These are phyloP conservation scores for Hypholoma sublateritium DNA, from an alignment of 768 basidiomycete genomes.

Conservation along the genomic window DNA sequence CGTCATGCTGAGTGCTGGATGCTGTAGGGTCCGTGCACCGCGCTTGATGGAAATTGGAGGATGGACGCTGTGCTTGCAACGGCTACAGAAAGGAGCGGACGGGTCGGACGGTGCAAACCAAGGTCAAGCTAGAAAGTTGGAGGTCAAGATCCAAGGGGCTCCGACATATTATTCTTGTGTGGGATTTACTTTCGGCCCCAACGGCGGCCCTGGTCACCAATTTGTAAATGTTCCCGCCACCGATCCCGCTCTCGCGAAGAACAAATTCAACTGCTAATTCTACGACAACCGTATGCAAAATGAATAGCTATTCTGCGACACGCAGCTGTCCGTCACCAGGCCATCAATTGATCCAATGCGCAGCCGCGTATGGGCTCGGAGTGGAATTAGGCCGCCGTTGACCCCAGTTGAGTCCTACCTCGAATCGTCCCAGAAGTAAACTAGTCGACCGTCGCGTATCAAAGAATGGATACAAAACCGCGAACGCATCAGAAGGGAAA, in stretches of 20 bases:
- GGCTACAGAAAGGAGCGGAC: constrained; percentile 11
- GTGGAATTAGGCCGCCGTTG: background rate
- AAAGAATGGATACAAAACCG: no score
- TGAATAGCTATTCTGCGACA: background rate
- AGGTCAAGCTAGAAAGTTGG: constrained; percentile 1
- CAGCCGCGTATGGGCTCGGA: background rate
- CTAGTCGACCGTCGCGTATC: no score
- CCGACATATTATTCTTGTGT: constrained; percentile 12
- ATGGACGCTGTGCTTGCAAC: constrained; percentile 8
- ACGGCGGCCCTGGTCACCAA: constrained; percentile 17
- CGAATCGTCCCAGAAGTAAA: no score
- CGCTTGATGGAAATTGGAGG: constrained; percentile 6
- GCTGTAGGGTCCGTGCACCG: constrained; percentile 19
- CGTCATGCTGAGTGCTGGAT: constrained; percentile 13
- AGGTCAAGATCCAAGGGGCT: constrained; percentile 12
- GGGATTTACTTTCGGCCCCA: constrained; percentile 16
- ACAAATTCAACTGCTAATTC: background rate
- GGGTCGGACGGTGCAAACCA: background rate
- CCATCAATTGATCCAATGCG: background rate
- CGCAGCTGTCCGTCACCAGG: background rate
- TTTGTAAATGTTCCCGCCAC: constrained; percentile 13
- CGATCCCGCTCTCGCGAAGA: background rate
- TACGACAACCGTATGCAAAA: no score
- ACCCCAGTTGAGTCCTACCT: no score
- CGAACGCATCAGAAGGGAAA: no score